Percentiles rank a stretch among this genome's conserved stretches.
These are phyloP conservation scores for Botrytis fabae DNA, from an alignment of 2,329 filamentous ascomycete species.

Conservation along the genomic window DNA sequence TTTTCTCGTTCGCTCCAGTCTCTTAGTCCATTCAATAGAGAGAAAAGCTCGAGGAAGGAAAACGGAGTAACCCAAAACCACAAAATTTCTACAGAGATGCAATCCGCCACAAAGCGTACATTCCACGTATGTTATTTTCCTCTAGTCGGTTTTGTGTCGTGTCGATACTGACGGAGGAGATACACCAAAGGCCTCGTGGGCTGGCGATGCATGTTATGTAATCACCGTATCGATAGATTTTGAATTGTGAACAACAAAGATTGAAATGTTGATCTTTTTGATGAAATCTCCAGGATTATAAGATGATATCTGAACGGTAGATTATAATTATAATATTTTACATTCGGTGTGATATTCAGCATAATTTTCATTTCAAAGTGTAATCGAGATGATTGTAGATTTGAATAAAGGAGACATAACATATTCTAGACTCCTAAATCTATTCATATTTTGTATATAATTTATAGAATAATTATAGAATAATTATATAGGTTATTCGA, in stretches of 20 bases:
- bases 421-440: not conserved
- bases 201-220: not conserved
- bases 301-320: not conserved
- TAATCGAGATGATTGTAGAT: not conserved
- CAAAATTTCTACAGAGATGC: not conserved
- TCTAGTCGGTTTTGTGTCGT: not conserved
- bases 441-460: not conserved
- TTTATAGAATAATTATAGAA: not conserved
- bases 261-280: not conserved
- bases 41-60: not conserved
- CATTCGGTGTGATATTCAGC: not conserved
- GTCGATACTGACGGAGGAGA: not conserved
- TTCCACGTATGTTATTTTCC: not conserved
- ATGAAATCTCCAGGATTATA: not conserved
- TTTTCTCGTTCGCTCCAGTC: not conserved
- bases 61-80: not conserved
- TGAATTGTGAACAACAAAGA: not conserved
- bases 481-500: not conserved
- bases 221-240: not conserved
- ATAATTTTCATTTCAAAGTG: not conserved
- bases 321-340: not conserved
- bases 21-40: slow-evolving; percentile 3
- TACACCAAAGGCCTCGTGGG: not conserved
- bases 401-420: not conserved
- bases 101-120: not conserved